Evolutionary conservation across 2,329 filamentous ascomycete genomes (phyloP).

Genomic region (Thyridium curvatum): DNA sequence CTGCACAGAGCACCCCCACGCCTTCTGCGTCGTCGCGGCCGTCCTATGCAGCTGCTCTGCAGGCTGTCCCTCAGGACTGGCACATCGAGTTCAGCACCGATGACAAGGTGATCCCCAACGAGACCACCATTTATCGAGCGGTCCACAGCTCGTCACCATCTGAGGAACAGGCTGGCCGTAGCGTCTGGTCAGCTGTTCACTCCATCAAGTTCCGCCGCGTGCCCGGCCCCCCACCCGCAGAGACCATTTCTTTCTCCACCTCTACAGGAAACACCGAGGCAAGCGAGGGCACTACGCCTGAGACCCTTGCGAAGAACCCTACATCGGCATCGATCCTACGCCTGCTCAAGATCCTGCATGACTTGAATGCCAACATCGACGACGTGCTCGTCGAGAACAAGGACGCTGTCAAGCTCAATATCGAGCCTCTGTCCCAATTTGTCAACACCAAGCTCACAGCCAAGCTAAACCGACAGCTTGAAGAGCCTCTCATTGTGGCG

Average conservation of each 20-base stretch:
- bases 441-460: slow-evolving; percentile 98
- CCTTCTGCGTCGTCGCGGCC: slow-evolving; percentile 53
- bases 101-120: slow-evolving; percentile 74
- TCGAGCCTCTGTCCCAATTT: slow-evolving; percentile 85
- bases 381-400: slow-evolving; percentile 80
- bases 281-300: slow-evolving; percentile 59
- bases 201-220: slow-evolving; percentile 89
- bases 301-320: slow-evolving; percentile 76
- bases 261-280: slow-evolving; percentile 40
- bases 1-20: slow-evolving; percentile 37
- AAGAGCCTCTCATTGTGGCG: slow-evolving; percentile 93
- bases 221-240: slow-evolving; percentile 71
- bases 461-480: slow-evolving; percentile 92
- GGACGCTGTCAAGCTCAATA: slow-evolving; percentile 61
- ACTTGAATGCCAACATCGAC: slow-evolving; percentile 87
- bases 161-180: slow-evolving; percentile 64
- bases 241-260: slow-evolving; percentile 57
- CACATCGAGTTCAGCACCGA: slow-evolving; percentile 93
- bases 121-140: slow-evolving; percentile 93
- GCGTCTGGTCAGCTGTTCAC: slow-evolving; percentile 86
- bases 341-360: slow-evolving; percentile 83
- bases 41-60: slow-evolving; percentile 79
- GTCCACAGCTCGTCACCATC: slow-evolving; percentile 59
- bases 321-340: slow-evolving; percentile 82
- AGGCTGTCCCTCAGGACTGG: slow-evolving; percentile 83